Conservation (phyloP, 2,329 filamentous ascomycete species). For the Epichloe sylvatica region DNA sequence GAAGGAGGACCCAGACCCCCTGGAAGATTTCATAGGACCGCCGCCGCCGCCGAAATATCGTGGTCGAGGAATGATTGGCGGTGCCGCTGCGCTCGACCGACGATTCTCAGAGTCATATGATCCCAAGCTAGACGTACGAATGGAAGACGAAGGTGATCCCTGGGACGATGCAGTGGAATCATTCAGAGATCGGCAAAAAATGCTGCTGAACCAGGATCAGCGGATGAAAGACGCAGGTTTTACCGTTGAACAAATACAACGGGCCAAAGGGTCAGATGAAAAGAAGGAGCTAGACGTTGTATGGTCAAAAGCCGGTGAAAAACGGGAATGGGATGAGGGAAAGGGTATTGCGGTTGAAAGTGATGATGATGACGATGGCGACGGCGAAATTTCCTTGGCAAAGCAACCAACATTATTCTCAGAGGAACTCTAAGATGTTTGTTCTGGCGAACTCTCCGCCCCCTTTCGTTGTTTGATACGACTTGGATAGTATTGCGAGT, state of each 20-base stretch:
- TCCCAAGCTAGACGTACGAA: slow-evolving; percentile 40
- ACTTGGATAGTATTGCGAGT: not conserved
- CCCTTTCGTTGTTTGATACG: not conserved
- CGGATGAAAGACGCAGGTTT: slow-evolving; percentile 67
- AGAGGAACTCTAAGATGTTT: slow-evolving; percentile 3
- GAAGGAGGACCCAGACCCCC: slow-evolving; percentile 46
- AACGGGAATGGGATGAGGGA: slow-evolving; percentile 45
- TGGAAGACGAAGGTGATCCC: slow-evolving; percentile 35
- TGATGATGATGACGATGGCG: slow-evolving; percentile 3
- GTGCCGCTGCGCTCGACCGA: slow-evolving; percentile 56
- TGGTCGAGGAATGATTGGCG: slow-evolving; percentile 54
- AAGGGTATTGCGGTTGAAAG: slow-evolving; percentile 22
- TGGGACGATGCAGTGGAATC: slow-evolving; percentile 75
- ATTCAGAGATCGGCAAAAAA: slow-evolving; percentile 61
- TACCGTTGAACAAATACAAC: slow-evolving; percentile 54
- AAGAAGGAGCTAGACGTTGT: slow-evolving; percentile 48
- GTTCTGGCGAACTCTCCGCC: not conserved
- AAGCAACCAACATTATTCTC: slow-evolving; percentile 6
- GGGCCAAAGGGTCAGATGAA: slow-evolving; percentile 42
- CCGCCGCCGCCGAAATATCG: slow-evolving; percentile 42
- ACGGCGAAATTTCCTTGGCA: not conserved
- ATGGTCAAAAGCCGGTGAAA: slow-evolving; percentile 58
- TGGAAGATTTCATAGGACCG: slow-evolving; percentile 66
- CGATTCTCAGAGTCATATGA: slow-evolving; percentile 60
- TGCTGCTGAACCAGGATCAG: slow-evolving; percentile 61